These are phyloP conservation scores for Fusarium sp. DNA, from an alignment of 2,329 filamentous ascomycete species.

Conservation along the genomic window DNA sequence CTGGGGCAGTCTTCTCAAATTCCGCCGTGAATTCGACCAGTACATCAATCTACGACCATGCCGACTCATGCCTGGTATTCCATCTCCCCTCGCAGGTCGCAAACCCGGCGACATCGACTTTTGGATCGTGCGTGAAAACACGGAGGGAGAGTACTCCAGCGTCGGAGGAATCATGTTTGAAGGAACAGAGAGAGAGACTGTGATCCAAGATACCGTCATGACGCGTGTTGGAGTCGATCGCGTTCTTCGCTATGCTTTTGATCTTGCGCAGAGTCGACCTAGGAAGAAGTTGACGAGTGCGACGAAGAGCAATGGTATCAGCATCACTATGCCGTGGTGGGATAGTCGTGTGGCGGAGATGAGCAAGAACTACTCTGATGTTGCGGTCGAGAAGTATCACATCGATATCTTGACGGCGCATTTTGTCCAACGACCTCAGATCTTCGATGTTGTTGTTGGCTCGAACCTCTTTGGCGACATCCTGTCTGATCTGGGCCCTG, in stretches of 20 bases:
- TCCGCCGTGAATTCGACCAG: constrained; percentile 73
- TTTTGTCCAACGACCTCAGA: constrained; percentile 68
- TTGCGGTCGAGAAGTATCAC: constrained; percentile 70
- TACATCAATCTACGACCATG: constrained; percentile 75
- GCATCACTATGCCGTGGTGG: constrained; percentile 75
- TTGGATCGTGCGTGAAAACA: constrained; percentile 74
- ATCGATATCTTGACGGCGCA: constrained; percentile 73
- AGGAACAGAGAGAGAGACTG: constrained; percentile 66
- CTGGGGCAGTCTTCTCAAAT: constrained; percentile 73
- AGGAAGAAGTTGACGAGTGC: constrained; percentile 71
- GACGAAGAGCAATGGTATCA: constrained; percentile 73
- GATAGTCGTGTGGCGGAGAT: constrained; percentile 67
- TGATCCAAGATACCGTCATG: constrained; percentile 71
- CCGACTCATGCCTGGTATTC: constrained; percentile 67
- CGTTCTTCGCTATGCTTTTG: constrained; percentile 71
- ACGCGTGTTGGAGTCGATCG: constrained; percentile 68
- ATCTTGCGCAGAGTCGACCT: constrained; percentile 65
- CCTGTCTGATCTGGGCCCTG: constrained; percentile 75
- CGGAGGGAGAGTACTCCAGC: constrained; percentile 73
- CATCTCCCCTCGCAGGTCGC: constrained; percentile 63
- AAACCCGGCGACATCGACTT: constrained; percentile 70
- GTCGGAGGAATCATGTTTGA: constrained; percentile 70
- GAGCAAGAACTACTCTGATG: constrained; percentile 64
- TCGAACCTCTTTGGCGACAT: constrained; percentile 74
- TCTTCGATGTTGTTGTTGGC: constrained; percentile 70